These are phyloP conservation scores for Trypanosoma melophagium DNA, from an alignment of 208 protist species.

Conservation along the genomic window DNA sequence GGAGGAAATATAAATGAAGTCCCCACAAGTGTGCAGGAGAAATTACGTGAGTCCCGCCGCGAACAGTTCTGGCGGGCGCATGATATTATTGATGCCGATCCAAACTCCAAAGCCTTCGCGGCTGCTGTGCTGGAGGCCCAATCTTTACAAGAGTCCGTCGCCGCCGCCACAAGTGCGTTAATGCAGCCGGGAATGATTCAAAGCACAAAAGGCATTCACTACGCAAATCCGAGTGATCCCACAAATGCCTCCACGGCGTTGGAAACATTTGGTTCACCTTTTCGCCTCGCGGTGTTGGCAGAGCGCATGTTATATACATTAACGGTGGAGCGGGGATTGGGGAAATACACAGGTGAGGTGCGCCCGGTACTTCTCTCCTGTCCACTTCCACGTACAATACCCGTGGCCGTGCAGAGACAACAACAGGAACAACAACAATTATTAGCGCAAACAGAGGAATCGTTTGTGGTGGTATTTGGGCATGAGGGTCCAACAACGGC, in stretches of 20 bases:
- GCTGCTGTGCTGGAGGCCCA: slow-evolving; percentile 60
- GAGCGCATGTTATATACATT: slow-evolving; percentile 67
- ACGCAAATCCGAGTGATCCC: slow-evolving; percentile 63
- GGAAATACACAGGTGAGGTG: slow-evolving; percentile 42
- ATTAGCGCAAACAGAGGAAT: slow-evolving; percentile 28
- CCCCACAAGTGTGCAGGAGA: slow-evolving; percentile 11
- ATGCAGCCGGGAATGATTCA: slow-evolving; percentile 86
- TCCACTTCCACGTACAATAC: slow-evolving; percentile 35
- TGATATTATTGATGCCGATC: slow-evolving; percentile 75
- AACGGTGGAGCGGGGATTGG: slow-evolving; percentile 66
- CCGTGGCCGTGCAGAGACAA: background rate
- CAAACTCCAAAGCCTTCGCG: slow-evolving; percentile 63
- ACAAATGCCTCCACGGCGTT: slow-evolving; percentile 60
- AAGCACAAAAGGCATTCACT: slow-evolving; percentile 80
- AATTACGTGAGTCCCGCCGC: slow-evolving; percentile 60
- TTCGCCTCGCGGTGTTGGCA: slow-evolving; percentile 55
- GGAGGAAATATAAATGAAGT: background rate
- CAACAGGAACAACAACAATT: slow-evolving; percentile 16
- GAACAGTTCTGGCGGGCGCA: slow-evolving; percentile 78
- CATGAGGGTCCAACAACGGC: slow-evolving; percentile 45
- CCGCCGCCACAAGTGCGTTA: slow-evolving; percentile 65
- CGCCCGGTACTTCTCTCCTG: slow-evolving; percentile 78
- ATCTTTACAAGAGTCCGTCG: slow-evolving; percentile 59
- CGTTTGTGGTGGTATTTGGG: slow-evolving; percentile 61
- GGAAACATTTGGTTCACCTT: slow-evolving; percentile 70